These are phyloP conservation scores for Sphaerostilbella broomeana DNA, from an alignment of 2,329 filamentous ascomycete species.

Conservation along the genomic window DNA sequence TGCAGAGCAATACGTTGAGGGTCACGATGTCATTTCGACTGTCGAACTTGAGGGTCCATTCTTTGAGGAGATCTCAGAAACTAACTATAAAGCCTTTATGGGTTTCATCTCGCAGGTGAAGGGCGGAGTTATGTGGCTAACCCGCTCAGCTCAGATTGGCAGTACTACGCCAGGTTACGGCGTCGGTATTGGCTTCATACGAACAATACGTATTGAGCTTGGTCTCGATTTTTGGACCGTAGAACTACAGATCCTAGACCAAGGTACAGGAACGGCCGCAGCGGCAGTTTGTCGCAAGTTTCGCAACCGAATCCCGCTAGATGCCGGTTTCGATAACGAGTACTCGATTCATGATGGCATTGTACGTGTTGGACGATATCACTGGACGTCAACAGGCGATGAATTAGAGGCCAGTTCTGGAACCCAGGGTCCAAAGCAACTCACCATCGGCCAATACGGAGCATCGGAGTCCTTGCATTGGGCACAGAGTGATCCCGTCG, in stretches of 20 bases:
- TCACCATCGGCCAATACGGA: constrained; percentile 15
- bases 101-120: constrained; percentile 14
- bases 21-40: constrained; percentile 10
- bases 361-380: constrained; percentile 23
- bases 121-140: constrained; percentile 10
- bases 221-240: constrained; percentile 4
- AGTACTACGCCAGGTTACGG: constrained; percentile 10
- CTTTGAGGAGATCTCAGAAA: constrained; percentile 11
- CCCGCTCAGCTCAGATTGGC: constrained; percentile 2
- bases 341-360: constrained; percentile 24
- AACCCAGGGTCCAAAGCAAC: constrained; percentile 3
- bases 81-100: constrained; percentile 14
- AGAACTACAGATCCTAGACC: constrained; percentile 5
- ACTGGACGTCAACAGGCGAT: constrained; percentile 20
- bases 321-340: constrained; percentile 17
- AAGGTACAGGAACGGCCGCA: not conserved
- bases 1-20: not conserved
- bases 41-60: constrained; percentile 17
- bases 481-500: constrained; percentile 4
- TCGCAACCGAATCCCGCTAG: not conserved
- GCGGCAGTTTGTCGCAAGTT: not conserved
- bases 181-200: constrained; percentile 2
- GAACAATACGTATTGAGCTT: constrained; percentile 5
- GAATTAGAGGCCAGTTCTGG: constrained; percentile 12
- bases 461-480: constrained; percentile 20